These are phyloP conservation scores for Amanita pseudoporphyria DNA, from an alignment of 768 basidiomycete species.

Conservation along the genomic window DNA sequence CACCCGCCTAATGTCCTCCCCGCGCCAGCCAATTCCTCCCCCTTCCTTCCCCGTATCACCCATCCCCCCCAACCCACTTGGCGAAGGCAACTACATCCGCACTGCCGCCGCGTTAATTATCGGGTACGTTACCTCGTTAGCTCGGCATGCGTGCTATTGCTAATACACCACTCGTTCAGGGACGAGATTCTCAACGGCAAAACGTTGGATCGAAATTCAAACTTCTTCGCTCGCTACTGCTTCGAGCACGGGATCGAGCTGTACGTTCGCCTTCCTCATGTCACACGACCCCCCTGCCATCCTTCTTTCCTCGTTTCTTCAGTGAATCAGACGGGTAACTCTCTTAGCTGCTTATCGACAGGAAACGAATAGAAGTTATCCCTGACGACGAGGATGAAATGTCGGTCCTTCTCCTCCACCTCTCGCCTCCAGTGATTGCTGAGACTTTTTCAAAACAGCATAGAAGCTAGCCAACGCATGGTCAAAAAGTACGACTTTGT, in stretches of 20 bases:
- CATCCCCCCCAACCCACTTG: constrained; percentile 54
- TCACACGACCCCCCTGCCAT: background rate
- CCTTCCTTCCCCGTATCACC: constrained; percentile 42
- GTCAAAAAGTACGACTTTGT: constrained; percentile 81
- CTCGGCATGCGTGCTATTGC: background rate
- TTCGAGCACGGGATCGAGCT: constrained; percentile 82
- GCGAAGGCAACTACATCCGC: constrained; percentile 60
- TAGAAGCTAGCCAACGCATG: constrained; percentile 80
- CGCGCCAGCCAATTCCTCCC: too few species aligned
- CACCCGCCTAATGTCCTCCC: background rate
- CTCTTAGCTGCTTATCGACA: constrained; percentile 25
- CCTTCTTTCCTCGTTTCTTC: background rate
- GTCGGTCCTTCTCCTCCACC: constrained; percentile 30
- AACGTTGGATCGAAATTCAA: constrained; percentile 75
- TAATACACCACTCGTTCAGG: constrained; percentile 24
- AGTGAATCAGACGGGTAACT: constrained; percentile 13
- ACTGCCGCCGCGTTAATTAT: constrained; percentile 72
- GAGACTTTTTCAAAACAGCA: constrained; percentile 28
- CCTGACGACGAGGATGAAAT: constrained; percentile 88
- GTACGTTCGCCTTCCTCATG: constrained; percentile 29
- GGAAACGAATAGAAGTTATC: constrained; percentile 86
- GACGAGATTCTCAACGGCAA: constrained; percentile 93
- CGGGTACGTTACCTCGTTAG: constrained; percentile 35
- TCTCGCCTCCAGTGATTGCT: background rate
- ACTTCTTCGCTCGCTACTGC: constrained; percentile 81